Evolutionary conservation across 176 grass and related monocot species (phyloP).

Genomic region (Oryza officinalis): DNA sequence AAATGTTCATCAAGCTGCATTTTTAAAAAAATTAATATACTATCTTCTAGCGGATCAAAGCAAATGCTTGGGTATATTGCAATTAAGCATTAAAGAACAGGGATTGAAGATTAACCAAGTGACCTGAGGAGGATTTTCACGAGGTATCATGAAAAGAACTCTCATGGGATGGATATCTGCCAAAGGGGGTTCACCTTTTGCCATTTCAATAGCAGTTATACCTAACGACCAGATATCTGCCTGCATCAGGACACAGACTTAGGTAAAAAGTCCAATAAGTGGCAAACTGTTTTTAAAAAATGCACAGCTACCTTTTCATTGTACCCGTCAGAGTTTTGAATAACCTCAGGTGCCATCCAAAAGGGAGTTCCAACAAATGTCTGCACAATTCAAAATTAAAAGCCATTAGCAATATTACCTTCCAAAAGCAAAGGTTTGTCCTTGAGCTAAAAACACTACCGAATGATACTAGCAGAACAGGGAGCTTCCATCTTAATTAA

Average conservation of each 20-base stretch:
- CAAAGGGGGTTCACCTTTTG: conserved; percentile 99
- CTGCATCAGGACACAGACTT: conserved; percentile 60
- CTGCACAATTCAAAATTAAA: conserved; percentile 55
- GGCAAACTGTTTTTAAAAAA: conserved; percentile 21
- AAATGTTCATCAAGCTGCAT: conserved; percentile 99
- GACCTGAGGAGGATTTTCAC: conserved; percentile 99
- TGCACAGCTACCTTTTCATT: conserved; percentile 84
- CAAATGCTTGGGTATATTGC: conserved; percentile 15
- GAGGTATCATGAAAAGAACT: conserved; percentile 99
- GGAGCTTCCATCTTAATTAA: background rate
- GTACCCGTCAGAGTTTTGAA: conserved; percentile 99
- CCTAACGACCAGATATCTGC: conserved; percentile 99
- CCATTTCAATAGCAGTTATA: conserved; percentile 99
- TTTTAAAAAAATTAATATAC: conserved; percentile 20
- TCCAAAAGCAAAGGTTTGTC: background rate
- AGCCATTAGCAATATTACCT: conserved; percentile 18
- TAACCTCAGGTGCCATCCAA: conserved; percentile 99
- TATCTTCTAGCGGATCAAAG: conserved; percentile 32
- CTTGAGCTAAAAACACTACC: conserved; percentile 24
- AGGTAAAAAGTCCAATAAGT: conserved; percentile 38
- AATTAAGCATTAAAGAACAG: conserved; percentile 33
- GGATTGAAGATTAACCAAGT: conserved; percentile 31
- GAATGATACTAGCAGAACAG: conserved; percentile 8
- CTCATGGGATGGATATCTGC: conserved; percentile 99
- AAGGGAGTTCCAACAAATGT: conserved; percentile 99